These are phyloP conservation scores for Solanum rostratum DNA, from an alignment of 257 asterid genomes.

Conservation along the genomic window DNA sequence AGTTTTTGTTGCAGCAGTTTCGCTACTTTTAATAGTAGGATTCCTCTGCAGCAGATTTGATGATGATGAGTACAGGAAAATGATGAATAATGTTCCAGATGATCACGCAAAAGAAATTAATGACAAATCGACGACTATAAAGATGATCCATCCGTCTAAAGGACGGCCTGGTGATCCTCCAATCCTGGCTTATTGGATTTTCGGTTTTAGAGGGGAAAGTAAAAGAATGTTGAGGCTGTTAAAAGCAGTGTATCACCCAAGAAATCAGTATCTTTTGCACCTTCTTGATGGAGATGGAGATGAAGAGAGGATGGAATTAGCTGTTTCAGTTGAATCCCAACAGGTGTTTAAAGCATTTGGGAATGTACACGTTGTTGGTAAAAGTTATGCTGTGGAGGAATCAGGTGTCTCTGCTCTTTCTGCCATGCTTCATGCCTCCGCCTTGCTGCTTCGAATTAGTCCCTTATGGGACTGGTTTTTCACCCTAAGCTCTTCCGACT, in stretches of 20 bases:
- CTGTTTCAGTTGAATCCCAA: constrained; percentile 5
- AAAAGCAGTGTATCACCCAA: constrained; percentile 41
- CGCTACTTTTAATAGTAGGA: not conserved
- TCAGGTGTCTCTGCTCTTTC: constrained; percentile 43
- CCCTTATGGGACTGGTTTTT: constrained; percentile 51
- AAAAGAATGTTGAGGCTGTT: constrained; percentile 35
- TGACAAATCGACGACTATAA: not conserved
- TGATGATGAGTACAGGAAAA: not conserved
- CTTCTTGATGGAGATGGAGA: constrained; percentile 22
- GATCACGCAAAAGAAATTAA: not conserved
- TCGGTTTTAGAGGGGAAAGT: constrained; percentile 33
- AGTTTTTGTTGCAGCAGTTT: not conserved
- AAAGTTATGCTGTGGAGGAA: constrained; percentile 20
- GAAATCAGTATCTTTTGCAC: constrained; percentile 47
- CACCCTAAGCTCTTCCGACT: constrained; percentile 33
- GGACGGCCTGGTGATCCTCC: constrained; percentile 32
- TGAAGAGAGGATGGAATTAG: constrained; percentile 20
- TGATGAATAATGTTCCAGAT: not conserved
- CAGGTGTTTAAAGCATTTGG: constrained; percentile 28
- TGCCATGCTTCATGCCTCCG: constrained; percentile 48
- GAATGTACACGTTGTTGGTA: constrained; percentile 40
- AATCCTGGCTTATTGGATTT: constrained; percentile 43
- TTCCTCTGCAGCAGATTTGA: not conserved
- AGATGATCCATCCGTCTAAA: constrained; percentile 3
- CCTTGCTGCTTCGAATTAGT: constrained; percentile 33